Conservation (phyloP, 805 yeast species). For the Zygosaccharomyces pseudorouxii region DNA sequence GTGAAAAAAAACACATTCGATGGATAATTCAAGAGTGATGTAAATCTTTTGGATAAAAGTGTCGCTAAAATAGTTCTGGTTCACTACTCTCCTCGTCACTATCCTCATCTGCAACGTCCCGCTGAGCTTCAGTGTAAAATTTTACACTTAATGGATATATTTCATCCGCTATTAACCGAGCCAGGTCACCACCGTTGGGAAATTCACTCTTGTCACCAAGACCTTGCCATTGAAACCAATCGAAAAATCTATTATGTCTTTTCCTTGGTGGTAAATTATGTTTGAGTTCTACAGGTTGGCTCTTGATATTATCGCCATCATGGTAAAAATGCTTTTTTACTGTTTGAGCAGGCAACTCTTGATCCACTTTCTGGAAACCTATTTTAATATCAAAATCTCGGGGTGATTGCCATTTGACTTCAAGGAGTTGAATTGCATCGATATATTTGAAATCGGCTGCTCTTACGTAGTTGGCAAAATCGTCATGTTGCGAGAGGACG, state of each 20-base stretch:
- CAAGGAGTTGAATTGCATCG: slow-evolving; percentile 61
- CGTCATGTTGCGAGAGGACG: slow-evolving; percentile 78
- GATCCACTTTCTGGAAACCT: slow-evolving; percentile 46
- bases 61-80: slow-evolving; percentile 35
- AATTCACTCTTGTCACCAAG: slow-evolving; percentile 70
- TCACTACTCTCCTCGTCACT: slow-evolving; percentile 51
- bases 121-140: slow-evolving; percentile 69
- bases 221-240: slow-evolving; percentile 87
- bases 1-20: too few relatives aligned
- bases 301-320: slow-evolving; percentile 48
- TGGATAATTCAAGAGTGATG: too few relatives aligned
- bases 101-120: slow-evolving; percentile 57
- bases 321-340: slow-evolving; percentile 57
- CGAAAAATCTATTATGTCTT: slow-evolving; percentile 68
- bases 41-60: too few relatives aligned
- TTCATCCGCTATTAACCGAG: slow-evolving; percentile 69
- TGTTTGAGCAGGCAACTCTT: slow-evolving; percentile 50
- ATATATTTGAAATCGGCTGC: slow-evolving; percentile 73
- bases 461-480: slow-evolving; percentile 72
- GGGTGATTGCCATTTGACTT: slow-evolving; percentile 48
- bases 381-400: slow-evolving; percentile 57
- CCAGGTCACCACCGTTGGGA: slow-evolving; percentile 73
- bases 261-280: slow-evolving; percentile 48
- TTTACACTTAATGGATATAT: slow-evolving; percentile 81
- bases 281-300: slow-evolving; percentile 47